A percentile compares a stretch with the other conserved stretches of the same genome.
Conservation (phyloP, 257 asterid species). For the Mitragyna speciosa region DNA sequence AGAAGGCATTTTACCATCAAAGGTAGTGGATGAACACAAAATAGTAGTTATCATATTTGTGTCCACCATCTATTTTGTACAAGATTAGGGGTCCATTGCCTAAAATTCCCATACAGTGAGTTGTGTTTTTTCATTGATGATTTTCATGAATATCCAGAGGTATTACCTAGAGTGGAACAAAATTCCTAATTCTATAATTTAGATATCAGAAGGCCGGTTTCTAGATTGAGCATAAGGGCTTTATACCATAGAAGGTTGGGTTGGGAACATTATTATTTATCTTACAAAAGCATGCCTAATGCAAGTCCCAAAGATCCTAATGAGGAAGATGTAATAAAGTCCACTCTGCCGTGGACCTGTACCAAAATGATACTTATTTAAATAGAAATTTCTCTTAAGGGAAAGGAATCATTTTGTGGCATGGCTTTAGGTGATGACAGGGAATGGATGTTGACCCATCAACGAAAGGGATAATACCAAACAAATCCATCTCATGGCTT, state of each 20-base stretch:
- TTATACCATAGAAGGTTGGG: conserved; percentile 20
- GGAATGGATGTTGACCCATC: conserved; percentile 53
- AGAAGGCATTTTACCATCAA: conserved; percentile 24
- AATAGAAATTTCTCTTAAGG: conserved; percentile 20
- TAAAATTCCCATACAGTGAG: conserved; percentile 1
- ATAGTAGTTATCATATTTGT: conserved; percentile 6
- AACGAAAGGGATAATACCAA: conserved; percentile 49
- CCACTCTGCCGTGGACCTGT: conserved; percentile 17
- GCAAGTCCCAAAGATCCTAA: conserved; percentile 12
- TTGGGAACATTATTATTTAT: conserved; percentile 38
- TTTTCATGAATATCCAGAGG: conserved; percentile 17
- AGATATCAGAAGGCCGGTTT: conserved; percentile 28
- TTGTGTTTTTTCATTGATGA: background rate
- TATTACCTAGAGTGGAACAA: conserved; percentile 28
- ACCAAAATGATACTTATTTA: conserved; percentile 12
- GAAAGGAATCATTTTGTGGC: conserved; percentile 34
- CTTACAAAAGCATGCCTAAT: conserved; percentile 31
- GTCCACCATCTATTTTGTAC: conserved; percentile 30
- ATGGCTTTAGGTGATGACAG: conserved; percentile 45
- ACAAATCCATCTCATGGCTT: conserved; percentile 41
- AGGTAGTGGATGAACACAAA: conserved; percentile 22
- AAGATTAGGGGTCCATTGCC: conserved; percentile 36
- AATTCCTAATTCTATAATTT: conserved; percentile 15
- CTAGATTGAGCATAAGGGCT: conserved; percentile 26
- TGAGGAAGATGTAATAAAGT: conserved; percentile 11